Percentiles rank a stretch among this genome's conserved stretches.
Conservation (phyloP, 768 basidiomycete genomes). For the Rubroboletus satanas region DNA sequence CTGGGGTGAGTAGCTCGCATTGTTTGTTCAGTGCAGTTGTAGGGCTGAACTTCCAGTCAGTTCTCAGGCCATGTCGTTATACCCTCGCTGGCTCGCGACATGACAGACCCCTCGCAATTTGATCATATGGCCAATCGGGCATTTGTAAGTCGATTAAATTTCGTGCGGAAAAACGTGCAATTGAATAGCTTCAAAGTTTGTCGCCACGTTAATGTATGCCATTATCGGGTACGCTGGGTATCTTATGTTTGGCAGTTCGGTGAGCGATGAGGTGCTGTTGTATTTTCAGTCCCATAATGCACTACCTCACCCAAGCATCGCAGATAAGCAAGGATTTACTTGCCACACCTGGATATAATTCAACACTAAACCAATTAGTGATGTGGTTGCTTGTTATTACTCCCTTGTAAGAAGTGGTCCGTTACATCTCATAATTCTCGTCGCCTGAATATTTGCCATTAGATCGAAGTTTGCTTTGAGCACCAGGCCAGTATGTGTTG, state of each 20-base stretch:
- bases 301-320: neutral
- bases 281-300: neutral
- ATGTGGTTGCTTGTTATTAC: constrained; percentile 85
- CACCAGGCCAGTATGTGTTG: constrained; percentile 62
- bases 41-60: constrained; percentile 30
- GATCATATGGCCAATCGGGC: constrained; percentile 80
- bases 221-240: constrained; percentile 81
- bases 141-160: constrained; percentile 54
- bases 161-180: neutral
- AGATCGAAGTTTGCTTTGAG: constrained; percentile 88
- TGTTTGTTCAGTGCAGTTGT: neutral
- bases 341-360: constrained; percentile 66
- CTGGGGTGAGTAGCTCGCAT: constrained; percentile 54
- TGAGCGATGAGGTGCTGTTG: constrained; percentile 70
- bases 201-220: constrained; percentile 61
- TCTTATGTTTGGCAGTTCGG: constrained; percentile 80
- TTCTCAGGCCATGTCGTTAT: constrained; percentile 93
- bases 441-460: constrained; percentile 13
- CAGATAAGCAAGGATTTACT: constrained; percentile 85
- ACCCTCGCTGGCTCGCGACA: constrained; percentile 85
- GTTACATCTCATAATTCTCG: neutral
- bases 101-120: constrained; percentile 79
- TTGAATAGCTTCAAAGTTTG: constrained; percentile 36
- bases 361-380: constrained; percentile 63
- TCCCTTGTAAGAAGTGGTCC: constrained; percentile 51